Percentiles rank a stretch among this genome's conserved stretches.
phyloP scores from a whole-genome alignment of 768 basidiomycete genomes.

The Termitomyces sp. region DNA sequence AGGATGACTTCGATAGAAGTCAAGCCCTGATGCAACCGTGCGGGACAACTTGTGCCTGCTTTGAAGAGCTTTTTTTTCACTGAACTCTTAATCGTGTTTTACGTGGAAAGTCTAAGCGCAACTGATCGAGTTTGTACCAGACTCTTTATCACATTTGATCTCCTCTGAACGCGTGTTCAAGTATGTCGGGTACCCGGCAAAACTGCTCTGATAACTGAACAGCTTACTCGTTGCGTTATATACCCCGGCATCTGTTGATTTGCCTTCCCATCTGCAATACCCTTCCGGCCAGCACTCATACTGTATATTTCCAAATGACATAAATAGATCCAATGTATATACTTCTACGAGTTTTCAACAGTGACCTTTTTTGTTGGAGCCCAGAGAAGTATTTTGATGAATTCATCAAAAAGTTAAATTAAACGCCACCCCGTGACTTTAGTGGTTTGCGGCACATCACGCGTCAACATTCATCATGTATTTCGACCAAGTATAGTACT shows the following conservation, averaged over 20 bases:
- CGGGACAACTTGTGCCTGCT: background rate
- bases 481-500: no score
- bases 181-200: background rate
- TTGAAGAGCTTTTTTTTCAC: slow-evolving; percentile 2
- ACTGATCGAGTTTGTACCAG: background rate
- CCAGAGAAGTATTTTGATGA: no score
- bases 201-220: no score
- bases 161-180: background rate
- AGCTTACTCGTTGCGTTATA: background rate
- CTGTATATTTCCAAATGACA: background rate
- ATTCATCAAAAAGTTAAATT: no score
- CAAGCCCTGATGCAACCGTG: slow-evolving; percentile 23
- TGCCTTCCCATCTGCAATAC: background rate
- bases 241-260: background rate
- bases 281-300: no score
- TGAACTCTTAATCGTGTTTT: background rate
- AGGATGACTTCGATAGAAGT: slow-evolving; percentile 23
- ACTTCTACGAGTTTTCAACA: background rate
- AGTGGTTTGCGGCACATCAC: background rate
- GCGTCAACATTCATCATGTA: slow-evolving; percentile 7
- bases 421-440: slow-evolving; percentile 12
- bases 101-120: background rate
- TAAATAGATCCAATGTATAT: background rate
- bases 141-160: no score
- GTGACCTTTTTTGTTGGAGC: background rate